Conservation (phyloP, 2,329 filamentous ascomycete genomes). For the Talaromyces marneffei region DNA sequence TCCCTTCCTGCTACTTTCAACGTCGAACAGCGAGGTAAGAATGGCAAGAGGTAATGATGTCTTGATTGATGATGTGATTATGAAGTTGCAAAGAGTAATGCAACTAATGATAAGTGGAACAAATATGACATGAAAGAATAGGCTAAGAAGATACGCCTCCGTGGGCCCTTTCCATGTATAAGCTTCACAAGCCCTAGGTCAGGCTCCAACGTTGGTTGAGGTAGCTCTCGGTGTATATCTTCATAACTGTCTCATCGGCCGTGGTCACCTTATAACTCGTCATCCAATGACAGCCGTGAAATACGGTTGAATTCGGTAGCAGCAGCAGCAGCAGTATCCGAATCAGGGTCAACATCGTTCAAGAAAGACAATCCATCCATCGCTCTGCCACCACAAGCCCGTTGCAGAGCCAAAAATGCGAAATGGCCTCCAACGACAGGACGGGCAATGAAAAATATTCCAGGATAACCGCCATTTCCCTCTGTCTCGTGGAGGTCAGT, state of each 20-base stretch:
- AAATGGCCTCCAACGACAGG: slow-evolving; percentile 84
- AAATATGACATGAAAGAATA: background rate
- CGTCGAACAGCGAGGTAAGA: background rate
- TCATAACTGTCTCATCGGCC: background rate
- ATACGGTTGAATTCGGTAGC: slow-evolving; percentile 18
- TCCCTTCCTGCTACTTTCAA: no score
- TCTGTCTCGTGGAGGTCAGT: slow-evolving; percentile 81
- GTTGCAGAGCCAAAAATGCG: slow-evolving; percentile 73
- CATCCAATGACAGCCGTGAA: slow-evolving; percentile 7
- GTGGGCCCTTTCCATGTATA: background rate
- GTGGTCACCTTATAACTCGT: slow-evolving; percentile 5
- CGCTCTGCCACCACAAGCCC: slow-evolving; percentile 68
- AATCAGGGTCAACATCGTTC: slow-evolving; percentile 28
- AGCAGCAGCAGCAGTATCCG: slow-evolving; percentile 23
- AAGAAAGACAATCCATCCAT: slow-evolving; percentile 51
- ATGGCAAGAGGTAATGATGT: background rate
- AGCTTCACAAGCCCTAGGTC: background rate
- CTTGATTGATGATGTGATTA: background rate
- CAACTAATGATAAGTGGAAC: background rate
- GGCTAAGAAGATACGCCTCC: background rate
- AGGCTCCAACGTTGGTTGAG: background rate
- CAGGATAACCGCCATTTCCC: slow-evolving; percentile 67
- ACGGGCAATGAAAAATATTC: slow-evolving; percentile 69
- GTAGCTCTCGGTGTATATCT: background rate
- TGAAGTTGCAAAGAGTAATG: background rate